Percentiles rank a stretch among this genome's conserved stretches.
Conservation (phyloP, 345 rosid genomes). For the Eucalyptus dawsonii region DNA sequence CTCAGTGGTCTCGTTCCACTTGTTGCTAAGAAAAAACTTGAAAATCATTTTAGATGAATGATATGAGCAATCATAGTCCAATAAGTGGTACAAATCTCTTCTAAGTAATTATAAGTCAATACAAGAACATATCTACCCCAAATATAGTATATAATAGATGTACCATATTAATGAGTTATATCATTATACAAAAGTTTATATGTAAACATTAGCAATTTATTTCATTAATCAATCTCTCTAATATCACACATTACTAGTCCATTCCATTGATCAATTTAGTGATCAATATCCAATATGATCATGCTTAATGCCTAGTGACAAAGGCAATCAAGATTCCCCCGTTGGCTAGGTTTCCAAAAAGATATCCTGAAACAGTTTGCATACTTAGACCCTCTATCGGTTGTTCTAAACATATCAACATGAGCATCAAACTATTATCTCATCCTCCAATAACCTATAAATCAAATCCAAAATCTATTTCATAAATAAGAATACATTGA, state of each 20-base stretch:
- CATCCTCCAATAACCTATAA: not conserved
- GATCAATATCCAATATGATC: no score
- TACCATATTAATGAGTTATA: not conserved
- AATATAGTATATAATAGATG: no score
- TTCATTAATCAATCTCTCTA: not conserved
- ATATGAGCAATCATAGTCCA: not conserved
- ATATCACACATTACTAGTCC: no score
- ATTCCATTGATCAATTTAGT: not conserved
- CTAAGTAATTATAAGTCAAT: no score
- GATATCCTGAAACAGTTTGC: not conserved
- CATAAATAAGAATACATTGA: no score
- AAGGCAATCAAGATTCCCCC: not conserved
- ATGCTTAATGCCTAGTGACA: not conserved
- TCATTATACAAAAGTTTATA: no score
- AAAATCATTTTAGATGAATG: not conserved
- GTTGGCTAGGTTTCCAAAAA: not conserved
- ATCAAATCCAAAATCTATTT: no score
- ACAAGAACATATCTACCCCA: not conserved
- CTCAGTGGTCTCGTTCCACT: not conserved
- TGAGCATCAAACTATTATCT: not conserved
- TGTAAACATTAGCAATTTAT: no score
- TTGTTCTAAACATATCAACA: not conserved
- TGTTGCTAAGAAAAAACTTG: not conserved
- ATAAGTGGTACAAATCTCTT: no score
- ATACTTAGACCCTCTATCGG: not conserved